A percentile compares a stretch with the other conserved stretches of the same genome.
These are phyloP conservation scores for Echinosophora koreensis DNA, from an alignment of 306 rosid species.

Conservation along the genomic window DNA sequence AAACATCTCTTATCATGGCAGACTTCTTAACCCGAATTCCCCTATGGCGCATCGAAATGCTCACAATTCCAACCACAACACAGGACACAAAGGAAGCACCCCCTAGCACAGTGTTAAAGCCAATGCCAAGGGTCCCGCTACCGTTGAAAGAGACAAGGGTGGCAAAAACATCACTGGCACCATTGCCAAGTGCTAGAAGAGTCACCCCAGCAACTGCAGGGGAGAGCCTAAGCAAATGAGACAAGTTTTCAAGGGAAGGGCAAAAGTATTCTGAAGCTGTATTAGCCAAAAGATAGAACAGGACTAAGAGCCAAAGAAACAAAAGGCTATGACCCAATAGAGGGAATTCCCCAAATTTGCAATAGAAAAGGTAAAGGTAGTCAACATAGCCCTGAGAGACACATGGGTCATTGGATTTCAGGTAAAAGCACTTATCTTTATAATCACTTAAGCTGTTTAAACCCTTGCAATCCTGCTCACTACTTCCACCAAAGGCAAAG, in stretches of 20 bases:
- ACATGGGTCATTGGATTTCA: slow-evolving; percentile 60
- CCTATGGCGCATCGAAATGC: slow-evolving; percentile 48
- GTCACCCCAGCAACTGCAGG: slow-evolving; percentile 73
- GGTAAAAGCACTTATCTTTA: slow-evolving; percentile 54
- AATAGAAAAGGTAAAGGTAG: slow-evolving; percentile 65
- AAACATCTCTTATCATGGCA: slow-evolving; percentile 59
- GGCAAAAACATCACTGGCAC: slow-evolving; percentile 63
- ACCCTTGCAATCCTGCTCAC: slow-evolving; percentile 46
- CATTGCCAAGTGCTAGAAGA: slow-evolving; percentile 68
- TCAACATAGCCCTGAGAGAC: slow-evolving; percentile 60
- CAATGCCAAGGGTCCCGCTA: slow-evolving; percentile 52
- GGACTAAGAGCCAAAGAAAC: slow-evolving; percentile 61
- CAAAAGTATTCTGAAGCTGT: slow-evolving; percentile 70
- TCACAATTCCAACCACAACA: slow-evolving; percentile 60
- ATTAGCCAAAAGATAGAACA: slow-evolving; percentile 60
- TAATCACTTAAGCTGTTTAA: slow-evolving; percentile 50
- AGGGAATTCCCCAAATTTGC: slow-evolving; percentile 59
- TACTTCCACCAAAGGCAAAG: not conserved
- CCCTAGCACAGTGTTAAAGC: slow-evolving; percentile 59
- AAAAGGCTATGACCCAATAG: slow-evolving; percentile 53
- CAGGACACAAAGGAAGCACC: slow-evolving; percentile 67
- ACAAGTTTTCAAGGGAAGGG: slow-evolving; percentile 61
- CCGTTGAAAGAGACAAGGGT: slow-evolving; percentile 59
- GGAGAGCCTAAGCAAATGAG: slow-evolving; percentile 56
- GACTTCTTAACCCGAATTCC: slow-evolving; percentile 46